Evolutionary conservation across 495 filamentous ascomycete genomes (phyloP), one percentile per base, ranked within the genome.

Genomic region (Aspergillus ostianus): DNA sequence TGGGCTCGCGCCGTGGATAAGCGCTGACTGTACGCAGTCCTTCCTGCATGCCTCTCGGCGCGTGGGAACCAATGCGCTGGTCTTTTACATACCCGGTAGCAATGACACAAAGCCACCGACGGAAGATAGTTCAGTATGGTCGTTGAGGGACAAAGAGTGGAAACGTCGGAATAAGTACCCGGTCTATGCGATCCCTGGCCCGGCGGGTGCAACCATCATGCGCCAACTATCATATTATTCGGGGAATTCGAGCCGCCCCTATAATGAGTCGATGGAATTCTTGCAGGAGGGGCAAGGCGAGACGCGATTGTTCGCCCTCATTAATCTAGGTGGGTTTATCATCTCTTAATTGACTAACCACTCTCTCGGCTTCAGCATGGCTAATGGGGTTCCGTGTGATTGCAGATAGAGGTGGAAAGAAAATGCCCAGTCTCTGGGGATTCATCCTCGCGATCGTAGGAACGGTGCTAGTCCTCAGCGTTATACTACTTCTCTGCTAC

Each of bases 1-100:
- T 46, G 93, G 85, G 19, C 72, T 96, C n/a, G 92, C 88, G 9
- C 93, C 93, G n/a, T 97, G 93, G 93, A 78, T 93, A 32, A 87
- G 78, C 47, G 74, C 72, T 2, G 71, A 82, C 20, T 98, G 93
- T 61, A 86, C 89, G 9, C 70, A 77, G 47, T 80, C 84, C 32
- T 96, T 89, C 67, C 71, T 97, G 27, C 69, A 76, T 12, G 80
- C 89, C 20, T 88, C 89, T 12, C 75, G 74, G 21, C 55, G 68
- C 6, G 84, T 83, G 30, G 79, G 82, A 15, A 72, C 85, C 0
- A 77, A 81, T 41, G 90, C 83, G 0, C 85, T 97, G 62, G 70
- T 98, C 8, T 91, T 94, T 66, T 97, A 89, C 72, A 75, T 83
- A 20, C 86, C 88, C 0, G 75, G 82, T 45, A 67, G 47, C 46